These are phyloP conservation scores for Besnoitia besnoiti DNA, from an alignment of 169 alveolate species.

Conservation along the genomic window DNA sequence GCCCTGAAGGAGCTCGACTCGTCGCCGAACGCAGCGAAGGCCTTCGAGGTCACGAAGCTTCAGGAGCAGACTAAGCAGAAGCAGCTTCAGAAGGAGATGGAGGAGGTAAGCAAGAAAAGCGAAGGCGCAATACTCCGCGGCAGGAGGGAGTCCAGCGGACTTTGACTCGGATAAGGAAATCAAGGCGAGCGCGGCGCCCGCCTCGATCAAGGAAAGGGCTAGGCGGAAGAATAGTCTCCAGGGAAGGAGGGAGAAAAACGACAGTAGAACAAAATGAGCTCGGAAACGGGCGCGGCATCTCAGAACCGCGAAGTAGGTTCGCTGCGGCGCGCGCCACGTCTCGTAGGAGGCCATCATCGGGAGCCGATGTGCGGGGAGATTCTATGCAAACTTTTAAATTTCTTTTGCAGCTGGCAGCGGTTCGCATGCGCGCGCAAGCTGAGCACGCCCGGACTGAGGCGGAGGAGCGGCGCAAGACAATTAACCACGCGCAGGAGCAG, in stretches of 20 bases:
- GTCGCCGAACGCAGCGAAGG: constrained; percentile 93
- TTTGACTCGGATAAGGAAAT: too few relatives aligned
- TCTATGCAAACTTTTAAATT: too few relatives aligned
- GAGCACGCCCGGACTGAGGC: constrained; percentile 84
- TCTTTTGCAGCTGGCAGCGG: constrained; percentile 67
- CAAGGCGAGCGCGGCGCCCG: too few relatives aligned
- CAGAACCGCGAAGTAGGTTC: too few relatives aligned
- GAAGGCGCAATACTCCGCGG: too few relatives aligned
- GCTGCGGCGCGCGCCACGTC: too few relatives aligned
- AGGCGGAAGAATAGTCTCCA: too few relatives aligned
- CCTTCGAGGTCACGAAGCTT: constrained; percentile 94
- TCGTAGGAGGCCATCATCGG: too few relatives aligned
- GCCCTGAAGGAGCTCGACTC: constrained; percentile 95
- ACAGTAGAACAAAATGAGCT: neutral
- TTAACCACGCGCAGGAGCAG: constrained; percentile 92
- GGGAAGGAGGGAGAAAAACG: neutral
- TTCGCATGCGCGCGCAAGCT: constrained; percentile 76
- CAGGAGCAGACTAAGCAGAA: constrained; percentile 95
- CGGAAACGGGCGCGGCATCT: too few relatives aligned
- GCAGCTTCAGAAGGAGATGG: constrained; percentile 90
- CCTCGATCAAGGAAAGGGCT: too few relatives aligned
- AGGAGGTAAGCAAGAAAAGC: constrained; percentile 72
- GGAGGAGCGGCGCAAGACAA: constrained; percentile 92
- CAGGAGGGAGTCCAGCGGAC: too few relatives aligned
- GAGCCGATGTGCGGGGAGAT: too few relatives aligned